A percentile compares a stretch with the other conserved stretches of the same genome.
These are phyloP conservation scores for Thelonectria rubi DNA, from an alignment of 2,329 filamentous ascomycete genomes.

Conservation along the genomic window DNA sequence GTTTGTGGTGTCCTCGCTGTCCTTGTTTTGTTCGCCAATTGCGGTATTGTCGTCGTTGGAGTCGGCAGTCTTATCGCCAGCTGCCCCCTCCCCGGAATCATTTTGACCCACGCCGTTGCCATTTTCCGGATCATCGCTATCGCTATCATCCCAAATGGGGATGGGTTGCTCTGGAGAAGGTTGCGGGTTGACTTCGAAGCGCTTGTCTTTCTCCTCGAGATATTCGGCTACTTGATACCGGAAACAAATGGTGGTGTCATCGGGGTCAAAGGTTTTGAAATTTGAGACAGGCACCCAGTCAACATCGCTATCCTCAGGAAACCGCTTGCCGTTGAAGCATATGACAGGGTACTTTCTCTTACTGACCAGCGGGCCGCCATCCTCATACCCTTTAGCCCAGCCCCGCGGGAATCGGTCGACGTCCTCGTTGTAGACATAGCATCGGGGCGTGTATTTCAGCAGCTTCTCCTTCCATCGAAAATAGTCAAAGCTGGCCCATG, in stretches of 20 bases:
- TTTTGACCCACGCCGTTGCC: background rate
- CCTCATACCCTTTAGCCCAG: constrained; percentile 19
- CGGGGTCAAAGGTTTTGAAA: constrained; percentile 5
- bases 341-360: constrained; percentile 11
- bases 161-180: background rate
- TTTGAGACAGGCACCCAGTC: background rate
- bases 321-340: constrained; percentile 2
- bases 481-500: background rate
- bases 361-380: constrained; percentile 1
- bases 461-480: background rate
- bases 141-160: background rate
- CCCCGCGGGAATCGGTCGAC: background rate
- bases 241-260: background rate
- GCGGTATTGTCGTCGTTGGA: background rate
- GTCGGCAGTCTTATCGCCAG: background rate
- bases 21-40: background rate
- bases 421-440: constrained; percentile 9
- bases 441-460: background rate
- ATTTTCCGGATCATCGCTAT: background rate
- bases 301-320: background rate
- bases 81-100: background rate
- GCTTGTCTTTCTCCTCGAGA: background rate
- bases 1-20: background rate
- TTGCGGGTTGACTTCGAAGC: background rate
- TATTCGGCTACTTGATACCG: background rate